Evolutionary conservation across 2,329 filamentous ascomycete genomes (phyloP).

Genomic region (Trichoderma harzianum): DNA sequence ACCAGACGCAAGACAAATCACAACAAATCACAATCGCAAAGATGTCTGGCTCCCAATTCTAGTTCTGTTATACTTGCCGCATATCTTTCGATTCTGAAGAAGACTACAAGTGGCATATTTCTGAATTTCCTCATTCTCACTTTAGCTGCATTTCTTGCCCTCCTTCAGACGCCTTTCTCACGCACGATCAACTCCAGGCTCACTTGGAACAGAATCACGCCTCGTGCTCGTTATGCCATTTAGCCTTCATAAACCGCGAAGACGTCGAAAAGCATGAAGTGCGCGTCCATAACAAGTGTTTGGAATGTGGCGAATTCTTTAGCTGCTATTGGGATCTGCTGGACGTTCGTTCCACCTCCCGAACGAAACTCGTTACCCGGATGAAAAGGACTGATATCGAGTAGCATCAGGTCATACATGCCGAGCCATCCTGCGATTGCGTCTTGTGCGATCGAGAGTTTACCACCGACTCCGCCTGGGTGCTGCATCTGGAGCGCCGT

Average conservation of each 20-base stretch:
- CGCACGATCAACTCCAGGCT: not conserved
- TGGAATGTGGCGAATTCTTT: conserved; percentile 13
- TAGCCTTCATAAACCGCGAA: not conserved
- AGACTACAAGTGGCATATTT: conserved; percentile 13
- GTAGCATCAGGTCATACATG: conserved; percentile 24
- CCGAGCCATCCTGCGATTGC: conserved; percentile 18
- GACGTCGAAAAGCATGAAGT: conserved; percentile 19
- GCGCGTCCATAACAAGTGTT: conserved; percentile 20
- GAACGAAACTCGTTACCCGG: not conserved
- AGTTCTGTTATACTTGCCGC: conserved; percentile 3
- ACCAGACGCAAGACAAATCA: not conserved
- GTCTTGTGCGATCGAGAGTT: conserved; percentile 22
- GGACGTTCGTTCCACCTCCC: conserved; percentile 16
- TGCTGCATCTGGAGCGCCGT: conserved; percentile 26
- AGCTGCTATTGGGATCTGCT: too few relatives aligned
- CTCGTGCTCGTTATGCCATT: conserved; percentile 12
- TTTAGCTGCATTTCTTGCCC: conserved; percentile 12
- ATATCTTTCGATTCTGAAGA: not conserved
- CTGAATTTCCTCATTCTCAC: conserved; percentile 2
- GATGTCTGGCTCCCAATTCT: not conserved
- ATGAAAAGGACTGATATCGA: not conserved
- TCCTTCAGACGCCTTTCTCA: not conserved
- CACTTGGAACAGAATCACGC: conserved; percentile 16
- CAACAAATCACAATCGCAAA: not conserved
- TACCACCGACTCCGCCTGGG: conserved; percentile 23